Percentiles rank a stretch among this genome's conserved stretches.
Conservation (phyloP, 345 rosid genomes). For the Angophora floribunda region DNA sequence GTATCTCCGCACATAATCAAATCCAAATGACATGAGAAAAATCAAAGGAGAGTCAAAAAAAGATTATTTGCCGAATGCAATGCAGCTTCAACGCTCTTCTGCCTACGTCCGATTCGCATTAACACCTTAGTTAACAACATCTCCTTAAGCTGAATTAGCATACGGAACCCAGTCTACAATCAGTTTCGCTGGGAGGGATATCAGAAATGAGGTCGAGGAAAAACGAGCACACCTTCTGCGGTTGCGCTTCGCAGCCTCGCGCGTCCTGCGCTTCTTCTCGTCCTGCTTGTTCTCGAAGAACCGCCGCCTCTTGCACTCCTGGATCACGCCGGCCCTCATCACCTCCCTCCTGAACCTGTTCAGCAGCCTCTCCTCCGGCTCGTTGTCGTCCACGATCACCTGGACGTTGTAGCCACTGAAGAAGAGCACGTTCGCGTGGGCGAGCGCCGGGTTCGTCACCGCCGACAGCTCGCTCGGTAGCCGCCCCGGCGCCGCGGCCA, state of each 20-base stretch:
- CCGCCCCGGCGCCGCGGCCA: conserved; percentile 11
- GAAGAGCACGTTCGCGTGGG: conserved; percentile 14
- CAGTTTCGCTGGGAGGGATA: background rate
- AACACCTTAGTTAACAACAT: too few relatives aligned
- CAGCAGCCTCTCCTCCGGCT: conserved; percentile 18
- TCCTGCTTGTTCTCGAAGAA: conserved; percentile 20
- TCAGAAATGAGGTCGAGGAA: background rate
- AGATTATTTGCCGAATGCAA: background rate
- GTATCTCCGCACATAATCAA: background rate
- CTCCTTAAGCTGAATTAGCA: background rate
- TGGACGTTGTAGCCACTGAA: conserved; percentile 16
- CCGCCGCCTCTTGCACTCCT: conserved; percentile 14
- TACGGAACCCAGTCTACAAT: background rate
- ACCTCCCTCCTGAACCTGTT: conserved; percentile 22
- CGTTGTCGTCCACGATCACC: conserved; percentile 14
- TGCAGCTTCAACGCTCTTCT: background rate
- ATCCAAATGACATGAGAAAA: background rate
- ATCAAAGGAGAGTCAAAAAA: background rate
- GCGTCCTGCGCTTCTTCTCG: conserved; percentile 13
- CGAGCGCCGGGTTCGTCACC: conserved; percentile 16
- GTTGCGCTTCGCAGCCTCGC: conserved; percentile 15
- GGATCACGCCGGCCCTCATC: conserved; percentile 17
- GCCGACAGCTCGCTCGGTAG: background rate
- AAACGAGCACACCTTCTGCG: conserved; percentile 1
- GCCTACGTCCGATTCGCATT: background rate